These are phyloP conservation scores for Tetramitus jugosus DNA, from an alignment of 208 protist genomes.

Conservation along the genomic window DNA sequence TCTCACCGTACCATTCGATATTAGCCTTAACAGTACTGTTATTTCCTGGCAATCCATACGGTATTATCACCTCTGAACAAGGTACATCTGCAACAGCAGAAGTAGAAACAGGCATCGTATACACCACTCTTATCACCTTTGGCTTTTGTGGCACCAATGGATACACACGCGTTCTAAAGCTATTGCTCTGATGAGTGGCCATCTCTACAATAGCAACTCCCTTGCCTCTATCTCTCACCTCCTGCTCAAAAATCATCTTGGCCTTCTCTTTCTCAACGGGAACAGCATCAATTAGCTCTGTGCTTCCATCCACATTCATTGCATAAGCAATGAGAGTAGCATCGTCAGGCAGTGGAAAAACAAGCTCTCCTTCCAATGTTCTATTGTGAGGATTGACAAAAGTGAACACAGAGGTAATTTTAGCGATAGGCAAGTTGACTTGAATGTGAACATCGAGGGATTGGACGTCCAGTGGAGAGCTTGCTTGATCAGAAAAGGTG, in stretches of 20 bases:
- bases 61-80: neutral
- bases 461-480: no score
- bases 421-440: no score
- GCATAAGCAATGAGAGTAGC: neutral
- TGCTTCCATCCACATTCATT: neutral
- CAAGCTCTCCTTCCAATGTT: neutral
- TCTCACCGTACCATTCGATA: neutral
- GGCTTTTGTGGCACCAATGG: neutral
- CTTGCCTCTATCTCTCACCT: neutral
- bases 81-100: neutral
- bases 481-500: no score
- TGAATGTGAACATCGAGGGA: no score
- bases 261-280: slow-evolving; percentile 18
- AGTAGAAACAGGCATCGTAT: neutral
- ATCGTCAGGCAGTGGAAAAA: slow-evolving; percentile 5
- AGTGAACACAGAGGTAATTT: neutral
- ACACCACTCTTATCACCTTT: neutral
- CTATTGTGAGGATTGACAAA: neutral
- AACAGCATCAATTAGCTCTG: neutral
- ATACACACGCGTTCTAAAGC: slow-evolving; percentile 16
- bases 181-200: neutral
- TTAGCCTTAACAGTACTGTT: neutral
- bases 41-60: no score
- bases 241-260: slow-evolving; percentile 4
- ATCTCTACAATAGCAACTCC: neutral